Evolutionary conservation across 768 basidiomycete species (phyloP).

Genomic region (Boletus rufocinnamomeus): DNA sequence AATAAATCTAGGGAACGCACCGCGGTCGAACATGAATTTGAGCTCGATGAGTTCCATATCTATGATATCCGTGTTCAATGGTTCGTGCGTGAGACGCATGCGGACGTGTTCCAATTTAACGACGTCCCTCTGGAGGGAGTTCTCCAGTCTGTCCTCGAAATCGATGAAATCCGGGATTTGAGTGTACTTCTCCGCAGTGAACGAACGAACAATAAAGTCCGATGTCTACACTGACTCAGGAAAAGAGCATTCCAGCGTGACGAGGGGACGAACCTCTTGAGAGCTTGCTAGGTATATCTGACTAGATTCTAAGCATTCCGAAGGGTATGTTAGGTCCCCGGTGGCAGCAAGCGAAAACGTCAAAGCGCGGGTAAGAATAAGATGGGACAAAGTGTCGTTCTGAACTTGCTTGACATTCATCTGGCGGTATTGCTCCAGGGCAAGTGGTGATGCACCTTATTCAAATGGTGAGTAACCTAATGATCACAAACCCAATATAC

Average conservation of each 20-base stretch:
- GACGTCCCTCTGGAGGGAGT: conserved; percentile 82
- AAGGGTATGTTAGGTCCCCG: conserved; percentile 73
- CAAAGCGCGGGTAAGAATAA: conserved; percentile 72
- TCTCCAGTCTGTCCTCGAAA: conserved; percentile 80
- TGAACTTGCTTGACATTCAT: conserved; percentile 86
- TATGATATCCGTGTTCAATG: conserved; percentile 66
- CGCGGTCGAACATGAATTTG: conserved; percentile 78
- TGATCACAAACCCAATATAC: conserved; percentile 11
- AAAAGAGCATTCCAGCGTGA: background rate
- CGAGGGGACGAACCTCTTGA: conserved; percentile 58
- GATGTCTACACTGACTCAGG: conserved; percentile 52
- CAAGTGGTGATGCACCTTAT: conserved; percentile 69
- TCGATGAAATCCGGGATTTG: conserved; percentile 86
- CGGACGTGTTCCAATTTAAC: conserved; percentile 83
- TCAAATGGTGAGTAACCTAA: conserved; percentile 3
- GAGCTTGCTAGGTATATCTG: conserved; percentile 82
- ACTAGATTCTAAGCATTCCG: conserved; percentile 77
- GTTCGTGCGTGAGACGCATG: conserved; percentile 79
- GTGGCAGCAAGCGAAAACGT: conserved; percentile 76
- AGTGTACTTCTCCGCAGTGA: conserved; percentile 79
- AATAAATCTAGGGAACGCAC: conserved; percentile 40
- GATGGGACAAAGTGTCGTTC: conserved; percentile 86
- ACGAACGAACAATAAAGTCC: conserved; percentile 79
- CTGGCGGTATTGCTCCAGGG: conserved; percentile 76
- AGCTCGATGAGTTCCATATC: conserved; percentile 85